Evolutionary conservation across 345 rosid species (phyloP).

Genomic region (Boechera stricta): DNA sequence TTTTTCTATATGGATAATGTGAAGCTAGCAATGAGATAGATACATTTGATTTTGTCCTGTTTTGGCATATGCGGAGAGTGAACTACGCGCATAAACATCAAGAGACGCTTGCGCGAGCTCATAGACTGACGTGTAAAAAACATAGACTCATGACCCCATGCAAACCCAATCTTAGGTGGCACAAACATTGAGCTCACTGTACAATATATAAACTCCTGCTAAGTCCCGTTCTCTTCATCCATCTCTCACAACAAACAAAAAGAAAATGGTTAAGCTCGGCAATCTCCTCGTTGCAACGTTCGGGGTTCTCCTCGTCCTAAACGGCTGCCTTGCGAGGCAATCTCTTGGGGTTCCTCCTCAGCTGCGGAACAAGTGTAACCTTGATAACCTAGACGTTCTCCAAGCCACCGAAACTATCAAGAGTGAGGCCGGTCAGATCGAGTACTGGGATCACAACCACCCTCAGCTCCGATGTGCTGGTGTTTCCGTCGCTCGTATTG

Average conservation of each 20-base stretch:
- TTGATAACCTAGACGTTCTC: conserved; percentile 55
- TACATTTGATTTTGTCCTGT: conserved; percentile 28
- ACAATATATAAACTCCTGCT: conserved; percentile 32
- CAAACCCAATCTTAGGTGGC: conserved; percentile 39
- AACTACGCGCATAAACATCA: conserved; percentile 14
- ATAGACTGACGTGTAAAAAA: conserved; percentile 39
- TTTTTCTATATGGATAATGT: background rate
- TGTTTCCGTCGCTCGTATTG: conserved; percentile 51
- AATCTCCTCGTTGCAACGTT: conserved; percentile 37
- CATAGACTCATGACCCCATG: conserved; percentile 32
- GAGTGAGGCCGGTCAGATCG: conserved; percentile 58
- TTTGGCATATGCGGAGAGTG: conserved; percentile 19
- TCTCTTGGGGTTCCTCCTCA: conserved; percentile 48
- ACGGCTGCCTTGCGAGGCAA: conserved; percentile 39
- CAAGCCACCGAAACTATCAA: conserved; percentile 51
- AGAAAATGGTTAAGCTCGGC: conserved; percentile 27
- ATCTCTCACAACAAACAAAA: conserved; percentile 13
- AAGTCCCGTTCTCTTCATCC: conserved; percentile 24
- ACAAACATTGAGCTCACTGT: conserved; percentile 18
- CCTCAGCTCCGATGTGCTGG: conserved; percentile 65
- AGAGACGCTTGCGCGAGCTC: conserved; percentile 39
- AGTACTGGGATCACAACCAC: conserved; percentile 59
- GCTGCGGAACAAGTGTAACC: conserved; percentile 50
- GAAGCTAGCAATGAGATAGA: conserved; percentile 19
- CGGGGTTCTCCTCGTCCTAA: conserved; percentile 35